phyloP scores from a whole-genome alignment of 2,329 filamentous ascomycete species.

The Leptographium radiaticola region DNA sequence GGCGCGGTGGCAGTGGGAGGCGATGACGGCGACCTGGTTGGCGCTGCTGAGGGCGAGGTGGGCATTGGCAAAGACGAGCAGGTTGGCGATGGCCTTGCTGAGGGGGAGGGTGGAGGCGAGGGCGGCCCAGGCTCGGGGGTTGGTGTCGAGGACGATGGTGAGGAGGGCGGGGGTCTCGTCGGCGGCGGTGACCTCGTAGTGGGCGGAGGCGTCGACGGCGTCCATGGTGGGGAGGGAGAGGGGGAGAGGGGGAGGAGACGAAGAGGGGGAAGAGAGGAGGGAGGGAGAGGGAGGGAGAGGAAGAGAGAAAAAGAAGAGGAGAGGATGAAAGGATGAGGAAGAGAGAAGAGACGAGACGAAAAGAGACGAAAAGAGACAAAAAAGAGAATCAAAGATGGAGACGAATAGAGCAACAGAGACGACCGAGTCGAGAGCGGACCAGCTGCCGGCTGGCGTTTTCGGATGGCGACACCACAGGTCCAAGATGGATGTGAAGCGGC shows the following conservation, averaged over 20 bases:
- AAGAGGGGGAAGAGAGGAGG: not conserved
- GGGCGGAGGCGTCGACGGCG: constrained; percentile 43
- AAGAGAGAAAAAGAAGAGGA: not conserved
- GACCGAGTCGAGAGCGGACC: too few relatives aligned
- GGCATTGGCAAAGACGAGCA: constrained; percentile 93
- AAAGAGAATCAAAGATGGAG: too few relatives aligned
- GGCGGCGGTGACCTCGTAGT: constrained; percentile 41
- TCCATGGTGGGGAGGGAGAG: constrained; percentile 30
- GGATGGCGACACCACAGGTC: too few relatives aligned
- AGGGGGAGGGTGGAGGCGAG: constrained; percentile 64
- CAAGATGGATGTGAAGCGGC: too few relatives aligned
- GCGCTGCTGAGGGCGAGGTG: constrained; percentile 89
- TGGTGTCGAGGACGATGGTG: constrained; percentile 87
- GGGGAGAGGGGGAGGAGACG: constrained; percentile 1
- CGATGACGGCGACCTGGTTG: constrained; percentile 85
- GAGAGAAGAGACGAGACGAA: not conserved
- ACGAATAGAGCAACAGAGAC: too few relatives aligned
- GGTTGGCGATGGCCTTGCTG: constrained; percentile 69
- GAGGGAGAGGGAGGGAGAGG: not conserved
- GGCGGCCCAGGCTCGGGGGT: constrained; percentile 79
- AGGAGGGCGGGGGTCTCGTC: constrained; percentile 66
- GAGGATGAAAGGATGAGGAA: not conserved
- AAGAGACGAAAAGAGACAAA: too few relatives aligned
- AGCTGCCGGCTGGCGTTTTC: too few relatives aligned
- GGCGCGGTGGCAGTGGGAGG: constrained; percentile 75